These are phyloP conservation scores for Raffaelea arxii DNA, from an alignment of 2,329 filamentous ascomycete species.

Conservation along the genomic window DNA sequence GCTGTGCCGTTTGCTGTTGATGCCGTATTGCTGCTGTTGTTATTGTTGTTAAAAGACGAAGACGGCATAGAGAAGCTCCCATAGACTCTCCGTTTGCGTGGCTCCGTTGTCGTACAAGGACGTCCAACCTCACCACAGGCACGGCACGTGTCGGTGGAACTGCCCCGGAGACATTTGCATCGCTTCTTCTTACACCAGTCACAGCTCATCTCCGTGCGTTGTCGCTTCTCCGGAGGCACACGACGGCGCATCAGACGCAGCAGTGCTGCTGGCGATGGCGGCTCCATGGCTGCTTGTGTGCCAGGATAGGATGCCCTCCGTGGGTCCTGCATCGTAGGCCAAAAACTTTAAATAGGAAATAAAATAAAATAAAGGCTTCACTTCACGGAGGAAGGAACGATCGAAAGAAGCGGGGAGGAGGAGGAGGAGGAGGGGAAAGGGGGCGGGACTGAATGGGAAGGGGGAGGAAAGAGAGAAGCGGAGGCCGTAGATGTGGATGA, in stretches of 20 bases:
- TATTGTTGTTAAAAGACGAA: neutral
- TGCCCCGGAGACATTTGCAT: constrained; percentile 14
- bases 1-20: neutral
- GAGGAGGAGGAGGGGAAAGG: too few species aligned
- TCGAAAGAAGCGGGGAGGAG: too few species aligned
- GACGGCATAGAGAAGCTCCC: constrained; percentile 5
- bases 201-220: constrained; percentile 15
- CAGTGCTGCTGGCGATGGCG: constrained; percentile 8
- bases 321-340: neutral
- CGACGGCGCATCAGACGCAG: constrained; percentile 13
- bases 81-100: constrained; percentile 12
- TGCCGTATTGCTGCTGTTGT: too few species aligned
- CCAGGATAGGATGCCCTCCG: neutral
- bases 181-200: constrained; percentile 16
- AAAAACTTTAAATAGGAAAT: neutral
- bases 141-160: constrained; percentile 11
- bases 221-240: constrained; percentile 13
- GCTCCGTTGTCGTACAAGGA: constrained; percentile 12
- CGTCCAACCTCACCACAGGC: constrained; percentile 12
- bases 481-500: too few species aligned
- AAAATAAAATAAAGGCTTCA: too few species aligned
- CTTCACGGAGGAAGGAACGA: too few species aligned
- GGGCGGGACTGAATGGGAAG: too few species aligned
- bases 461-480: too few species aligned
- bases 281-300: constrained; percentile 2